phyloP scores from a whole-genome alignment of 257 asterid genomes.

The Forsythia suspensa region DNA sequence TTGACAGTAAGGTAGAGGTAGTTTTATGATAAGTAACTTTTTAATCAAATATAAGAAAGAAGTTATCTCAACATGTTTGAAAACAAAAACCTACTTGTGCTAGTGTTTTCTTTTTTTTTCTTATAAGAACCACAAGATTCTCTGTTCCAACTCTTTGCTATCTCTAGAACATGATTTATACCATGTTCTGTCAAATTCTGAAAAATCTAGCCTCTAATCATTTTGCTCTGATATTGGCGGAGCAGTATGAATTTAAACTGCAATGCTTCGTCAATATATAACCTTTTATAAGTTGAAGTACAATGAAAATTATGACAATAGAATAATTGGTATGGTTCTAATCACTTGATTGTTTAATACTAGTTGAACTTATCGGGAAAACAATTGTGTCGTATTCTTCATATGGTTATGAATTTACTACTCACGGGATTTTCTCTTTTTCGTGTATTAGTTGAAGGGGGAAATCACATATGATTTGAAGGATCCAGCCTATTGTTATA shows the following conservation, averaged over 20 bases:
- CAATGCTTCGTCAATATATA: background rate
- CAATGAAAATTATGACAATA: background rate
- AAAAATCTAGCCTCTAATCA: background rate
- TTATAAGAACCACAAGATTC: background rate
- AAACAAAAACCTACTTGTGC: background rate
- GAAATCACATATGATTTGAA: slow-evolving; percentile 86
- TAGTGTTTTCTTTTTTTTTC: background rate
- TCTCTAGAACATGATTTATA: background rate
- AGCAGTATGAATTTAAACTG: background rate
- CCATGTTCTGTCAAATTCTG: background rate
- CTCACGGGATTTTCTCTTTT: slow-evolving; percentile 15
- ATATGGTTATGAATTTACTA: background rate
- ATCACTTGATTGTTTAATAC: background rate
- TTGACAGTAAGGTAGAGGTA: background rate
- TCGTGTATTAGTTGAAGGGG: slow-evolving; percentile 64
- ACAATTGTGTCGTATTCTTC: background rate
- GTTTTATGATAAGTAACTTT: background rate
- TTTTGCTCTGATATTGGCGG: background rate
- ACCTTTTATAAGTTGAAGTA: background rate
- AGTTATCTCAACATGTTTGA: background rate
- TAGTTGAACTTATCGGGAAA: background rate
- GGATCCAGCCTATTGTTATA: slow-evolving; percentile 88
- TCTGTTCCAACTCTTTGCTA: background rate
- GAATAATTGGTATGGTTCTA: background rate
- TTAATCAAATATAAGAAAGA: background rate